These are phyloP conservation scores for Penicillium sp. DNA, from an alignment of 2,329 filamentous ascomycete species.

Conservation along the genomic window DNA sequence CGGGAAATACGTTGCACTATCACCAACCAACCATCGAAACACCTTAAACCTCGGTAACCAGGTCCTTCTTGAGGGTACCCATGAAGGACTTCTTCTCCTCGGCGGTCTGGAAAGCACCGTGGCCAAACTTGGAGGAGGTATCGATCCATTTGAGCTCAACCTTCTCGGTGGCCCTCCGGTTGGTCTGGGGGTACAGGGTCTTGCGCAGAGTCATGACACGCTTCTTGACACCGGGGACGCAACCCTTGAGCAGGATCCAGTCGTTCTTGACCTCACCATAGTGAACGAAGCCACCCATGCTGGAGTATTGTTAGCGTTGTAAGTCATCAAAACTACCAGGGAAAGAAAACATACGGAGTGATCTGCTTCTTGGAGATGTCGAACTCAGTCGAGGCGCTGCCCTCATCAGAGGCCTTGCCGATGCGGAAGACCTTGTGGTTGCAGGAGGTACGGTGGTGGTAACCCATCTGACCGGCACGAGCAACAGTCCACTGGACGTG, in stretches of 20 bases:
- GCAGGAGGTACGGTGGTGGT: slow-evolving; percentile 99
- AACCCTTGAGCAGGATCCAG: slow-evolving; percentile 96
- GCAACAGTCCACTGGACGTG: slow-evolving; percentile 99
- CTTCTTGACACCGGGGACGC: slow-evolving; percentile 98
- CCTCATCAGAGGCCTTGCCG: slow-evolving; percentile 83
- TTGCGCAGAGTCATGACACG: slow-evolving; percentile 97
- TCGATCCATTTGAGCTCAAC: slow-evolving; percentile 99
- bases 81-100: slow-evolving; percentile 97
- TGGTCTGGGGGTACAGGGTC: slow-evolving; percentile 97
- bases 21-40: slow-evolving; percentile 35
- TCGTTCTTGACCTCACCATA: slow-evolving; percentile 99
- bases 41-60: slow-evolving; percentile 51
- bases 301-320: slow-evolving; percentile 45
- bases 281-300: slow-evolving; percentile 97
- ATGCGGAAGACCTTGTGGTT: slow-evolving; percentile 99
- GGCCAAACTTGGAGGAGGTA: slow-evolving; percentile 98
- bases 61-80: slow-evolving; percentile 99
- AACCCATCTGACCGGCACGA: slow-evolving; percentile 98
- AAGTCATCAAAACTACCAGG: background rate
- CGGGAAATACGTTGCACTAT: slow-evolving; percentile 36
- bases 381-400: slow-evolving; percentile 88
- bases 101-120: slow-evolving; percentile 98
- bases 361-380: slow-evolving; percentile 99
- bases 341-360: slow-evolving; percentile 82
- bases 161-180: slow-evolving; percentile 94